A percentile compares a stretch with the other conserved stretches of the same genome.
phyloP scores from a whole-genome alignment of 345 rosid species.

The Brassica juncea region DNA sequence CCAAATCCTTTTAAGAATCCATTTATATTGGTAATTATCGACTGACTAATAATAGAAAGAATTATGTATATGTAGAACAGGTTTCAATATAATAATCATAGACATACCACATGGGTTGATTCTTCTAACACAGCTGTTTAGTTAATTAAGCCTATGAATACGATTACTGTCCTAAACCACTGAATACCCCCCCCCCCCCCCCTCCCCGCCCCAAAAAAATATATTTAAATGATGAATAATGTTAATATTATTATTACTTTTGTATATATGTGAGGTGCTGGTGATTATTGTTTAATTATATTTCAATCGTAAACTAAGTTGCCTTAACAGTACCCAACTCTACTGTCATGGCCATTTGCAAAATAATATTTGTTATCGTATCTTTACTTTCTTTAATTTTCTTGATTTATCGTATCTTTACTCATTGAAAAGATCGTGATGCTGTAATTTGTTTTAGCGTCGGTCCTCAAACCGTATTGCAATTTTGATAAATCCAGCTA shows the following conservation, averaged over 20 bases:
- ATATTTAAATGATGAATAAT: constrained; percentile 10
- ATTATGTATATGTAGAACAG: constrained; percentile 22
- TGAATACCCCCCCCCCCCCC: constrained; percentile 10
- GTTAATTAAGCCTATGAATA: constrained; percentile 38
- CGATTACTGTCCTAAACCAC: constrained; percentile 41
- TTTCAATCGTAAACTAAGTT: constrained; percentile 8
- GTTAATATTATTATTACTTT: not conserved
- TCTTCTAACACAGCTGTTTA: constrained; percentile 41
- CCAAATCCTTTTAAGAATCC: constrained; percentile 27
- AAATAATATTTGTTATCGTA: not conserved
- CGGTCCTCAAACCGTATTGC: not conserved
- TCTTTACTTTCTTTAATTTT: not conserved
- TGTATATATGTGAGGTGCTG: constrained; percentile 19
- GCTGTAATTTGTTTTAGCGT: constrained; percentile 1
- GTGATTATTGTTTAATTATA: constrained; percentile 19
- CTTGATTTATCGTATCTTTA: not conserved
- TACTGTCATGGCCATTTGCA: constrained; percentile 29
- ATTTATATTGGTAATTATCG: constrained; percentile 27
- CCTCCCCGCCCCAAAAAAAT: not conserved
- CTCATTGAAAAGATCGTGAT: not conserved
- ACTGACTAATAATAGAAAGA: constrained; percentile 34
- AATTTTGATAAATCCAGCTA: not conserved
- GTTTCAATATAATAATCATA: constrained; percentile 35
- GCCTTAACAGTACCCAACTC: constrained; percentile 12
- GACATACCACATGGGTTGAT: constrained; percentile 47